Conservation (phyloP, 441 rosid species). For the Euphorbia corollata region DNA sequence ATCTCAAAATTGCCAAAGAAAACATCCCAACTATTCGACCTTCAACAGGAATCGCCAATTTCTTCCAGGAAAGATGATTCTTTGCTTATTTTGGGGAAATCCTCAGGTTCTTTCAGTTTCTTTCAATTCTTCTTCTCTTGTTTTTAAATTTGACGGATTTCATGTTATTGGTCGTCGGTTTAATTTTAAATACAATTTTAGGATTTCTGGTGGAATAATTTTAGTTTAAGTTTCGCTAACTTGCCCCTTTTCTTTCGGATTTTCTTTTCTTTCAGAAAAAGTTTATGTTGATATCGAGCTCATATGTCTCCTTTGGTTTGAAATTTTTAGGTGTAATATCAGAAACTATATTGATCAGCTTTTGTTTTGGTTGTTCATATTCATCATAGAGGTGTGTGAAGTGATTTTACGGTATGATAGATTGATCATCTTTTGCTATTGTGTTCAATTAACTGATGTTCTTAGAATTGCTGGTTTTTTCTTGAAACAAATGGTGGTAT, state of each 20-base stretch:
- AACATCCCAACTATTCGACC: not conserved
- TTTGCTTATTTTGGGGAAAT: not conserved
- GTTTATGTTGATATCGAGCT: no score
- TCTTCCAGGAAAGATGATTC: not conserved
- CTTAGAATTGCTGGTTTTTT: no score
- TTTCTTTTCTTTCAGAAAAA: no score
- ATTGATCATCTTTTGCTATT: not conserved
- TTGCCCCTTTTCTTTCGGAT: no score
- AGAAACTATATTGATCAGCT: not conserved
- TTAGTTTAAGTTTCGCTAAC: no score
- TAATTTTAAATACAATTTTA: no score
- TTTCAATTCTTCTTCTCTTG: not conserved
- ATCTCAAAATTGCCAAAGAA: not conserved
- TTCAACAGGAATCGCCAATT: not conserved
- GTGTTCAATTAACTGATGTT: not conserved
- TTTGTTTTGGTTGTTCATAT: not conserved
- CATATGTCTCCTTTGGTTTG: no score
- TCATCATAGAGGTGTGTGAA: not conserved
- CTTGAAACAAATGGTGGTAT: no score
- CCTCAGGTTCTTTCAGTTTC: not conserved
- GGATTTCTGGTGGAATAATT: no score
- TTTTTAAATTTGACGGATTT: not conserved
- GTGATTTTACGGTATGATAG: not conserved
- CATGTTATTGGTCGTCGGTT: not conserved
- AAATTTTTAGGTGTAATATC: no score